Percentiles rank a stretch among this genome's conserved stretches.
Evolutionary conservation across 2,329 filamentous ascomycete species (phyloP).

Genomic region (Arthrobotrys iridis): DNA sequence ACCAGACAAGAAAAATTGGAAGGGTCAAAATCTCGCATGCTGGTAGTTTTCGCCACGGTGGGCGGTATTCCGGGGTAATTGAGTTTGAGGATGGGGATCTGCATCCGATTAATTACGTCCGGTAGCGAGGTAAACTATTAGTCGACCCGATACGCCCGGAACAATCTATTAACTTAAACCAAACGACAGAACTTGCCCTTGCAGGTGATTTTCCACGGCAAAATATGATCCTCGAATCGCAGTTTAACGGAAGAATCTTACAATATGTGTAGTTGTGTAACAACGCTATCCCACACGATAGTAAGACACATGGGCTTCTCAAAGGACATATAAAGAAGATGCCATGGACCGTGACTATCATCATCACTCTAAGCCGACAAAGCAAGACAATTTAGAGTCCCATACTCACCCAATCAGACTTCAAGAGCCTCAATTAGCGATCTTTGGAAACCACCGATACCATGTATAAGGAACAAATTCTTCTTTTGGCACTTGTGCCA

Average conservation of each 20-base stretch:
- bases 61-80: neutral
- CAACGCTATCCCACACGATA: neutral
- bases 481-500: slow-evolving; percentile 57
- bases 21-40: too few species aligned
- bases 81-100: neutral
- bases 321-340: slow-evolving; percentile 29
- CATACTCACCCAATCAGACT: neutral
- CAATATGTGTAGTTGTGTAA: neutral
- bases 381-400: neutral
- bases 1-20: too few species aligned
- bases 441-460: neutral
- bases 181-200: neutral
- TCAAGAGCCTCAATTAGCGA: neutral
- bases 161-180: slow-evolving; percentile 18
- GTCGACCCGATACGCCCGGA: neutral
- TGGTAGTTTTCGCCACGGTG: too few species aligned
- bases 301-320: neutral
- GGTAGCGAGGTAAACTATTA: neutral
- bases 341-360: neutral
- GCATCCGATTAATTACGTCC: slow-evolving; percentile 30
- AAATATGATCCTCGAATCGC: slow-evolving; percentile 51
- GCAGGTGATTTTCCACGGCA: neutral
- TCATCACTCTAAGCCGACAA: neutral
- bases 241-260: slow-evolving; percentile 16
- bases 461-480: slow-evolving; percentile 45